Percentiles rank a stretch among this genome's conserved stretches.
These are phyloP conservation scores for Oryza nivara DNA, from an alignment of 176 grass and related monocot genomes.

Conservation along the genomic window DNA sequence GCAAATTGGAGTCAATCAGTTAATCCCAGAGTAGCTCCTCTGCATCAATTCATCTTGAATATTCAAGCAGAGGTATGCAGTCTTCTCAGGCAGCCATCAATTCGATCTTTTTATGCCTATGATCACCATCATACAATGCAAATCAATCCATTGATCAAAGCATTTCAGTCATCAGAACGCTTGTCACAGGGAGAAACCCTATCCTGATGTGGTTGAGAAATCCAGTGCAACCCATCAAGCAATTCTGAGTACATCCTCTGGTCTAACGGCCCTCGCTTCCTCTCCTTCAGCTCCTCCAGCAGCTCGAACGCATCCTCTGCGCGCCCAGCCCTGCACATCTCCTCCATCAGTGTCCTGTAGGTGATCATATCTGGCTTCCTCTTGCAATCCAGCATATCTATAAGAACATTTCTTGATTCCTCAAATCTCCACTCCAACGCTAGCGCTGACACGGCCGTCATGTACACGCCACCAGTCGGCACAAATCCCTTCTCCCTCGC, in stretches of 20 bases:
- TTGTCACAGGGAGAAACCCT: slow-evolving; percentile 20
- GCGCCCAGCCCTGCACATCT: slow-evolving; percentile 68
- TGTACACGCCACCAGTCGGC: slow-evolving; percentile 67
- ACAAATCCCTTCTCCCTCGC: slow-evolving; percentile 67
- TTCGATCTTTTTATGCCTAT: neutral
- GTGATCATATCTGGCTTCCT: slow-evolving; percentile 83
- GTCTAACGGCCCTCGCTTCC: slow-evolving; percentile 59
- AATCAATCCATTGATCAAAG: slow-evolving; percentile 5
- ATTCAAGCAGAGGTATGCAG: neutral
- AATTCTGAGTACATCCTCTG: slow-evolving; percentile 75
- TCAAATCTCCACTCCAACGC: slow-evolving; percentile 82
- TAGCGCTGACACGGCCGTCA: slow-evolving; percentile 61
- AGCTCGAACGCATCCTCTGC: slow-evolving; percentile 67
- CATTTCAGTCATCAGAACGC: slow-evolving; percentile 36
- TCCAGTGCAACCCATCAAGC: slow-evolving; percentile 89
- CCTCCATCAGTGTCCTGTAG: slow-evolving; percentile 90
- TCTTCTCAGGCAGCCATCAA: neutral
- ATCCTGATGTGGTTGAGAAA: slow-evolving; percentile 60
- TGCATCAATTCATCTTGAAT: neutral
- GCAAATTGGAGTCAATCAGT: slow-evolving; percentile 3
- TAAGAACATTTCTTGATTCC: slow-evolving; percentile 57
- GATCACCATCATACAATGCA: neutral
- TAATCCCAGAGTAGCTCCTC: neutral
- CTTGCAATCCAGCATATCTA: slow-evolving; percentile 75
- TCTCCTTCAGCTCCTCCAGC: slow-evolving; percentile 69